Evolutionary conservation across 2,329 filamentous ascomycete species (phyloP).

Genomic region (Metarhizium guizhouense): DNA sequence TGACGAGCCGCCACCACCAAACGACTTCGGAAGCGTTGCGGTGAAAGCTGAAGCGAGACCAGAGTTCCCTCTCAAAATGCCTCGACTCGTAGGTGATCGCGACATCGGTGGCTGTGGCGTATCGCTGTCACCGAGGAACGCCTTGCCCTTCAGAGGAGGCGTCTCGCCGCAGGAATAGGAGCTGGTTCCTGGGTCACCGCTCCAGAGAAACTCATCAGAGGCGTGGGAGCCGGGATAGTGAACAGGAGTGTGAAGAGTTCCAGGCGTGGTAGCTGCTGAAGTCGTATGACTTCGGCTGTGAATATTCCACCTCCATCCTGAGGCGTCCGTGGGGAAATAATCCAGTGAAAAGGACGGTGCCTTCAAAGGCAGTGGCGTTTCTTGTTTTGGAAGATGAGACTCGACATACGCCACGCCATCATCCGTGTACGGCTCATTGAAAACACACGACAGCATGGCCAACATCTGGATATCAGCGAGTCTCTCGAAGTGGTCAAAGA

Average conservation of each 20-base stretch:
- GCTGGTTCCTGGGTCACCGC: slow-evolving; percentile 43
- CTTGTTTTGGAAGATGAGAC: slow-evolving; percentile 45
- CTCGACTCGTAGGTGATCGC: slow-evolving; percentile 48
- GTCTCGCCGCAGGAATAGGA: slow-evolving; percentile 56
- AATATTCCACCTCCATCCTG: slow-evolving; percentile 47
- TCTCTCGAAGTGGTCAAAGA: slow-evolving; percentile 56
- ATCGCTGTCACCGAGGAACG: slow-evolving; percentile 36
- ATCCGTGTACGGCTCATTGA: slow-evolving; percentile 50
- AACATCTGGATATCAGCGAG: slow-evolving; percentile 60
- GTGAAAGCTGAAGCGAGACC: slow-evolving; percentile 47
- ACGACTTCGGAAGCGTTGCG: slow-evolving; percentile 43
- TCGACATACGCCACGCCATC: slow-evolving; percentile 50
- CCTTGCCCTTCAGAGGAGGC: slow-evolving; percentile 41
- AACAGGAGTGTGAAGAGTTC: slow-evolving; percentile 46
- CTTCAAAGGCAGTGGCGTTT: slow-evolving; percentile 56
- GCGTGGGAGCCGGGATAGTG: slow-evolving; percentile 45
- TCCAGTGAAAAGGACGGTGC: slow-evolving; percentile 58
- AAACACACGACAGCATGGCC: slow-evolving; percentile 62
- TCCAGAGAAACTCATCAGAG: slow-evolving; percentile 46
- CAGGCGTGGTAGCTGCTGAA: slow-evolving; percentile 48
- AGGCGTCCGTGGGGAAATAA: slow-evolving; percentile 53
- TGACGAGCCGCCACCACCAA: slow-evolving; percentile 28
- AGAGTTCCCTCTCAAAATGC: slow-evolving; percentile 44
- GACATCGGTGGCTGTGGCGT: slow-evolving; percentile 45
- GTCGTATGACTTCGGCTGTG: slow-evolving; percentile 43